These are phyloP conservation scores for Fraxinus latifolia DNA, from an alignment of 305 asterid genomes.

Conservation along the genomic window DNA sequence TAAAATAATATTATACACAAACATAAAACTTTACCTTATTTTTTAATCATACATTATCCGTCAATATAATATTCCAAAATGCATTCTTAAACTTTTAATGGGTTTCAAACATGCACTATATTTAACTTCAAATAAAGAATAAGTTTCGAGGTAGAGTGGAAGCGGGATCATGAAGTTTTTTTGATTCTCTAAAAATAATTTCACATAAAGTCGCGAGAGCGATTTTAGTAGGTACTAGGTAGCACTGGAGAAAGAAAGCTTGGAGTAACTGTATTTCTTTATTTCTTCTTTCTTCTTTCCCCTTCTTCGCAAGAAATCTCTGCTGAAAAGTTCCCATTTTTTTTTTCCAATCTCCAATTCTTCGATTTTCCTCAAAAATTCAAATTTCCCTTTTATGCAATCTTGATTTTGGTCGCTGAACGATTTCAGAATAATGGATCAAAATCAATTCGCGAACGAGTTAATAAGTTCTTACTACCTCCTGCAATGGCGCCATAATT, in stretches of 20 bases:
- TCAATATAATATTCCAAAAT: too few relatives aligned
- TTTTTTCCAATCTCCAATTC: neutral
- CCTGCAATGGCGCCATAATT: slow-evolving; percentile 39
- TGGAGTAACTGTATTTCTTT: slow-evolving; percentile 1
- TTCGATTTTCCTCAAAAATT: slow-evolving; percentile 1
- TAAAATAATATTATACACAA: too few relatives aligned
- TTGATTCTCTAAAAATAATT: neutral
- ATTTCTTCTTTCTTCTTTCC: slow-evolving; percentile 8
- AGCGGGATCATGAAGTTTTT: neutral
- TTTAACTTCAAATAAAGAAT: too few relatives aligned
- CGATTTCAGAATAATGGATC: slow-evolving; percentile 46
- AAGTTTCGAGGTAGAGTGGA: neutral
- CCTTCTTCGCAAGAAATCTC: slow-evolving; percentile 19
- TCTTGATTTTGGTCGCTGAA: neutral
- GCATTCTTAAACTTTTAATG: too few relatives aligned
- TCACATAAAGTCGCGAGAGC: neutral
- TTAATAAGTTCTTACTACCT: slow-evolving; percentile 43
- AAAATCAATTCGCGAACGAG: slow-evolving; percentile 35
- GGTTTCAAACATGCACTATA: too few relatives aligned
- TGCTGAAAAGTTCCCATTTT: neutral
- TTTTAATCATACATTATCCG: too few relatives aligned
- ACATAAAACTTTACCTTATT: too few relatives aligned
- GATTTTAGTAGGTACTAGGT: neutral
- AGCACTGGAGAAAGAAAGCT: neutral
- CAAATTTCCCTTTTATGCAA: neutral